Conservation (phyloP, 176 grass and related monocot genomes). For the Oryza glaberrima region DNA sequence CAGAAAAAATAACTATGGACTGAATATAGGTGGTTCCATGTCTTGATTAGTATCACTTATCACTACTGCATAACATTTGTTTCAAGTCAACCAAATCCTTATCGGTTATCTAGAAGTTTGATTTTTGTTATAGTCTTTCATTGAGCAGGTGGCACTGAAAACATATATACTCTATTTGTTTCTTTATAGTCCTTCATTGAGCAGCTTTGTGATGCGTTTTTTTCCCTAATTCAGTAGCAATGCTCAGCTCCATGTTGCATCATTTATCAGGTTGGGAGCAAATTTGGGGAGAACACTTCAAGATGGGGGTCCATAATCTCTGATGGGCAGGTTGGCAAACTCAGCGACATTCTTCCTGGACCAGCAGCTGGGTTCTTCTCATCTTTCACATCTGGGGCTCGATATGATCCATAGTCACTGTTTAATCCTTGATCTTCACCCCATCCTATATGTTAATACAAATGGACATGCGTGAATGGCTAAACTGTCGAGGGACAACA, state of each 20-base stretch:
- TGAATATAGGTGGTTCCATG: neutral
- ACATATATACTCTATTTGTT: neutral
- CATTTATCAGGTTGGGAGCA: constrained; percentile 84
- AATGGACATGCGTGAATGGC: neutral
- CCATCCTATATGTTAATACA: neutral
- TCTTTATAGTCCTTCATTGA: neutral
- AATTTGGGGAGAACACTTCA: constrained; percentile 98
- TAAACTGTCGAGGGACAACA: neutral
- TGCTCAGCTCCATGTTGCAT: constrained; percentile 5
- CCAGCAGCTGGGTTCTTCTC: constrained; percentile 92
- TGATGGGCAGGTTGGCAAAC: constrained; percentile 86
- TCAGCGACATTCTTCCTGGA: constrained; percentile 95
- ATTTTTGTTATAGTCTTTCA: neutral
- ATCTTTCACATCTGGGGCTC: constrained; percentile 78
- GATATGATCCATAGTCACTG: constrained; percentile 70
- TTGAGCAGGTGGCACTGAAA: constrained; percentile 8
- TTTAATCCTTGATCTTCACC: constrained; percentile 23
- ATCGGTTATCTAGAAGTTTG: neutral
- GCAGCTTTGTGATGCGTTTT: neutral
- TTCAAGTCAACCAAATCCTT: neutral
- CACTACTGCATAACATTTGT: neutral
- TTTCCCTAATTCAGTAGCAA: neutral
- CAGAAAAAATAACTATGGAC: constrained; percentile 9
- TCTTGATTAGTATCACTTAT: neutral
- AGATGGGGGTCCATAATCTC: constrained; percentile 99